Evolutionary conservation across 352 stramenopile genomes (phyloP), one percentile per base, ranked within the genome.

Genomic region (Phytophthora foliorum): DNA sequence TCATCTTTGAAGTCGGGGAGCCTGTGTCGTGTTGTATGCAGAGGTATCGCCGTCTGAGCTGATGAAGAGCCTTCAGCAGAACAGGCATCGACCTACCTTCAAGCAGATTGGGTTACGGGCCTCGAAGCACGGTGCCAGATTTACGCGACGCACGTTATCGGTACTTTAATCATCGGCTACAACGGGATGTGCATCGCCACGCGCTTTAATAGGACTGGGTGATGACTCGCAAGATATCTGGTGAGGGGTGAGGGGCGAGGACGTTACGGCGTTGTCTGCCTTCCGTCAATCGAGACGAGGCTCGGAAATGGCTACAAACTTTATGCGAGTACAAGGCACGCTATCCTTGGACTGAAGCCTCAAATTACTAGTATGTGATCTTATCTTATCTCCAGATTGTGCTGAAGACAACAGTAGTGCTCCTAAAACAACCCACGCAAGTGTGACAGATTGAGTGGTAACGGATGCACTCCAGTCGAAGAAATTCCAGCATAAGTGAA

Each of bases 121-220:
- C 32, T 14, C 32, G 7, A 13, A 39, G 34, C 11, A 39, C 34
- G 34, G 34, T 17, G 34, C n/a, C n/a, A 39, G 6, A 39, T 39
- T 5, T 13, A 14, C 34, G 9, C 36, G 36, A 42, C 7, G 36
- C 16, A 42, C 36, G 32, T 38, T 38, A 2, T n/a, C n/a, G n/a
- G n/a, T n/a, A n/a, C 7, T 16, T 38, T 38, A 38, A 38, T 38
- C 53, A 31, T 19, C 38, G 8, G 9, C 14, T 44, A 38, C 10
- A 61, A 61, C 54, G 17, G 5, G 36, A 14, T 5, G 54, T n/a
- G 54, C 54, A 52, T 52, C 17, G 39, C 39, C 54, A 51, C 54
- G 39, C 39, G 39, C 14, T 21, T 42, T 16, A 32, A 29, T 62
- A 53, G 25, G 25, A 5, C 25, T 29, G 25, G 25, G 25, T 29